Percentiles rank a stretch among this genome's conserved stretches.
phyloP scores from a whole-genome alignment of 2,329 filamentous ascomycete genomes.

The Fusarium sp. region DNA sequence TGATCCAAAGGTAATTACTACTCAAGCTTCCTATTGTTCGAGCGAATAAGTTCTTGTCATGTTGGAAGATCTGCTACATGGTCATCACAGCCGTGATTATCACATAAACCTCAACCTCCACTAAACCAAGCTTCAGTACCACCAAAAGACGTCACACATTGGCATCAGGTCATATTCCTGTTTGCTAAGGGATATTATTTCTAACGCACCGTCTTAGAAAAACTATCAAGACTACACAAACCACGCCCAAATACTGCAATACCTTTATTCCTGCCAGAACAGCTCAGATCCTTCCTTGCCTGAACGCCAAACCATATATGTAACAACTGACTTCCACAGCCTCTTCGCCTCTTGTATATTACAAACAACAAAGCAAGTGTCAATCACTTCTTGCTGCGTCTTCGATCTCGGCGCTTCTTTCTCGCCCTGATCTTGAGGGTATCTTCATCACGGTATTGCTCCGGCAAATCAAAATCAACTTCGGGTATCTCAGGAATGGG shows the following conservation, averaged over 20 bases:
- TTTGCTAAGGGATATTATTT: conserved; percentile 13
- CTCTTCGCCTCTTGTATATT: conserved; percentile 33
- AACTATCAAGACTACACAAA: conserved; percentile 22
- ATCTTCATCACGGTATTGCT: conserved; percentile 70
- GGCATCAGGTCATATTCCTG: background rate
- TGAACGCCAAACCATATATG: conserved; percentile 39
- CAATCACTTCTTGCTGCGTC: conserved; percentile 60
- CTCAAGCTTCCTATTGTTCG: background rate
- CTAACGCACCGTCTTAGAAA: background rate
- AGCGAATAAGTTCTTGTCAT: background rate
- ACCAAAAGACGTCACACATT: conserved; percentile 12
- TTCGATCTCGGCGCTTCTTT: conserved; percentile 70
- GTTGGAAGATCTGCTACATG: background rate
- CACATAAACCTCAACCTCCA: conserved; percentile 1
- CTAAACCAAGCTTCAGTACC: conserved; percentile 5
- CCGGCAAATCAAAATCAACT: conserved; percentile 79
- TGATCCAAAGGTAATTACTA: rapidly evolving
- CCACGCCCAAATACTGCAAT: conserved; percentile 11
- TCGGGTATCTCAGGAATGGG: conserved; percentile 79
- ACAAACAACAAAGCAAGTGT: conserved; percentile 34
- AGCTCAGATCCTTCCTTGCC: conserved; percentile 33
- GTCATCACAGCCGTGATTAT: background rate
- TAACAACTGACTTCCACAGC: conserved; percentile 25
- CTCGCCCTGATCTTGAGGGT: conserved; percentile 70
- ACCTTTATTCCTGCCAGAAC: conserved; percentile 29